Evolutionary conservation across 208 protist genomes (phyloP).

Genomic region (Naegleria lovaniensis): DNA sequence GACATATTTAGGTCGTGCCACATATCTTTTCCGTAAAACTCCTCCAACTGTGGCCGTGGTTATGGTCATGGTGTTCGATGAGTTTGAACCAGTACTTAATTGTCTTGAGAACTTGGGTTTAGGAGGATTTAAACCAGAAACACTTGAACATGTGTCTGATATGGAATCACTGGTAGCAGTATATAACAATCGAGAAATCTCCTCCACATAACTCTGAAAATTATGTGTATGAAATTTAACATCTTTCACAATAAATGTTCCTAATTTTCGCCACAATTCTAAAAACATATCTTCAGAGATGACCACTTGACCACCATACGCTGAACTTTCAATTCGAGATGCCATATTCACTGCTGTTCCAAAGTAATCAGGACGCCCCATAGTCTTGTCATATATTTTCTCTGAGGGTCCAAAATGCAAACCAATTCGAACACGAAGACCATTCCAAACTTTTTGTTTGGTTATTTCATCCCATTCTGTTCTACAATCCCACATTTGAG

Average conservation of each 20-base stretch:
- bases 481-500: neutral
- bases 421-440: neutral
- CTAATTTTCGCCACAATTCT: neutral
- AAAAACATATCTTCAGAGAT: constrained; percentile 27
- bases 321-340: constrained; percentile 30
- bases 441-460: neutral
- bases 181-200: neutral
- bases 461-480: neutral
- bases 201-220: neutral
- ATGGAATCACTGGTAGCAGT: no score
- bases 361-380: constrained; percentile 40
- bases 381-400: neutral
- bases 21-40: neutral
- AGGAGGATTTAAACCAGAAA: no score
- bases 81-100: no score
- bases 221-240: neutral
- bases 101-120: no score
- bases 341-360: constrained; percentile 42
- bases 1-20: neutral
- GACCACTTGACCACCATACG: constrained; percentile 40
- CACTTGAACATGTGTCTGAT: no score
- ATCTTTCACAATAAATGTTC: neutral
- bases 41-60: no score
- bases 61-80: no score
- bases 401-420: neutral